Percentiles rank a stretch among this genome's conserved stretches.
phyloP scores from a whole-genome alignment of 2,329 filamentous ascomycete genomes.

The Aspergillus fischeri region DNA sequence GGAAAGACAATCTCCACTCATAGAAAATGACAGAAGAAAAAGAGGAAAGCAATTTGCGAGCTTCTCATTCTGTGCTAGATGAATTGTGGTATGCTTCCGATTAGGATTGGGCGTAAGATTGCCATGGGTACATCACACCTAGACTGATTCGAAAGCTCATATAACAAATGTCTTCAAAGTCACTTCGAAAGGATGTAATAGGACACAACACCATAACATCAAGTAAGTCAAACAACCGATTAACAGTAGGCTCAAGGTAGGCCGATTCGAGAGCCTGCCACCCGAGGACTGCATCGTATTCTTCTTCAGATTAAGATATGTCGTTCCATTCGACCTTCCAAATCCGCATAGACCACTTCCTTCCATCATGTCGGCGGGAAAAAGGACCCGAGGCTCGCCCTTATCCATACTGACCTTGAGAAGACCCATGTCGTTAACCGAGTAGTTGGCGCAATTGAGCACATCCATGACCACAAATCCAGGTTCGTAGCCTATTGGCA shows the following conservation, averaged over 20 bases:
- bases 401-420: slow-evolving; percentile 25
- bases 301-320: neutral
- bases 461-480: slow-evolving; percentile 25
- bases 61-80: neutral
- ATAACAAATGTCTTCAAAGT: neutral
- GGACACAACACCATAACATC: neutral
- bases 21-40: neutral
- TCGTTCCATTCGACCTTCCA: slow-evolving; percentile 2
- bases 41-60: neutral
- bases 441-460: slow-evolving; percentile 25
- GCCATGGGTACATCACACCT: neutral
- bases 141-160: neutral
- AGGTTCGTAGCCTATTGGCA: slow-evolving; percentile 26
- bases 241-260: neutral
- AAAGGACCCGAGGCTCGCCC: slow-evolving; percentile 30
- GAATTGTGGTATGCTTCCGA: neutral
- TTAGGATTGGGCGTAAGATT: neutral
- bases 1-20: neutral
- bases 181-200: neutral
- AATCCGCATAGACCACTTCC: slow-evolving; percentile 31
- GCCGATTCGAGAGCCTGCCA: neutral
- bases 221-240: neutral
- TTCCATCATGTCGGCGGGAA: slow-evolving; percentile 22
- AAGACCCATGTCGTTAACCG: slow-evolving; percentile 20
- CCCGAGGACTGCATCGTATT: neutral